Percentiles rank a stretch among this genome's conserved stretches.
Evolutionary conservation across 2,329 filamentous ascomycete species (phyloP).

Genomic region (Curvularia sp.): DNA sequence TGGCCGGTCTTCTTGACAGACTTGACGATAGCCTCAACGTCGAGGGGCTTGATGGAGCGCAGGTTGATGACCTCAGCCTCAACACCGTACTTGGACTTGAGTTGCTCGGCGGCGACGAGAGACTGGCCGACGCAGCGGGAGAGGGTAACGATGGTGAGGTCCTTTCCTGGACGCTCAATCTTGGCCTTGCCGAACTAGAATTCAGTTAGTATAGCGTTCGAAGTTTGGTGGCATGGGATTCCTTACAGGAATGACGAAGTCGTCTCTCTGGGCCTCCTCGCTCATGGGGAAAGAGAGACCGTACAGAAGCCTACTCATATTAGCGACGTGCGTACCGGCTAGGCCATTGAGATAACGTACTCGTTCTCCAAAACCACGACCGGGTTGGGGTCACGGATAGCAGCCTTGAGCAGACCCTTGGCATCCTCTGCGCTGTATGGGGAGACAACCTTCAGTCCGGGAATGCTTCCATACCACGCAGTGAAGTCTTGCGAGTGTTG

Average conservation of each 20-base stretch:
- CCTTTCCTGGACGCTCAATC: slow-evolving; percentile 94
- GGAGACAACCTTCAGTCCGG: slow-evolving; percentile 93
- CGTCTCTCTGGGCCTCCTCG: slow-evolving; percentile 91
- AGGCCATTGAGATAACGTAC: slow-evolving; percentile 35
- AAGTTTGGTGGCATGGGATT: background rate
- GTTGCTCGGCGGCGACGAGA: slow-evolving; percentile 82
- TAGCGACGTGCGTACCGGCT: slow-evolving; percentile 10
- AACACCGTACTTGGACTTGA: slow-evolving; percentile 96
- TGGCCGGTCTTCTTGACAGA: slow-evolving; percentile 98
- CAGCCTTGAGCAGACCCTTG: slow-evolving; percentile 96
- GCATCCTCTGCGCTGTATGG: slow-evolving; percentile 98
- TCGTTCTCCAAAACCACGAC: slow-evolving; percentile 72
- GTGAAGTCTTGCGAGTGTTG: slow-evolving; percentile 99
- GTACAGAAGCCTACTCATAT: slow-evolving; percentile 72
- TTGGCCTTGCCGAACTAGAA: slow-evolving; percentile 91
- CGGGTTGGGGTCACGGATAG: slow-evolving; percentile 97
- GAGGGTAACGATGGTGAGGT: slow-evolving; percentile 92
- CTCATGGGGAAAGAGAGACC: slow-evolving; percentile 96
- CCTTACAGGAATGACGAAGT: slow-evolving; percentile 84
- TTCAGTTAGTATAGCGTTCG: slow-evolving; percentile 18
- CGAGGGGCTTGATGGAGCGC: slow-evolving; percentile 94
- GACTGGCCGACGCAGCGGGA: slow-evolving; percentile 96
- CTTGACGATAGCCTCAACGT: slow-evolving; percentile 92
- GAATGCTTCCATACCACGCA: slow-evolving; percentile 98
- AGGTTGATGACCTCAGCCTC: slow-evolving; percentile 98